Evolutionary conservation across 2,329 filamentous ascomycete species (phyloP), one percentile per base, ranked within the genome.

Genomic region (Botrytis paeoniae): DNA sequence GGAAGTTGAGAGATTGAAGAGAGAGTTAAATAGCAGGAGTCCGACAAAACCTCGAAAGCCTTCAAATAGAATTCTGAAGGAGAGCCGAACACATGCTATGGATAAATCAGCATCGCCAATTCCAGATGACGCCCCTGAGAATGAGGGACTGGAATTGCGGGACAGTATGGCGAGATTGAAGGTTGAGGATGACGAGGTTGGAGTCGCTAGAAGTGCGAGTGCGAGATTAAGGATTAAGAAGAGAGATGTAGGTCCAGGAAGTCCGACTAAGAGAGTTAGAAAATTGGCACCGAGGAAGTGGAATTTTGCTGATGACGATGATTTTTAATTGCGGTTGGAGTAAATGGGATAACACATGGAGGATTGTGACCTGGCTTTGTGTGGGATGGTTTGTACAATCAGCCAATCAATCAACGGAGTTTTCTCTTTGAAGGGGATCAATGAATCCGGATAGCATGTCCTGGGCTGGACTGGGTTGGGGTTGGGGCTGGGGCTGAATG

Each of bases 1-100:
- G 37, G 91, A 92, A 78, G 85, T 94, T 32, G 85, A 85, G 1
- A 84, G 89, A 4, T 81, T 95, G 37, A 90, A 90, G 79, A 87
- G 92, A 51, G 91, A 94, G 81, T 79, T 93, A 9, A 48, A 60
- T 16, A 84, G 84, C 0, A 86, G 89, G 71, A 93, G 79, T 72
- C 80, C 80, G 4, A 78, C 61, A 14, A 81, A 78, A 64, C 18
- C 41, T 41, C 65, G 65, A 39, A 57, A 68, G 10, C 65, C 65
- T 68, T 68, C 65, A 32, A 61, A 35, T 35, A 69, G 60, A 37
- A 57, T 69, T 7, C 41, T 69, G 22, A 69, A 59, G 39, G 70
- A 72, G 51, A 72, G 39, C 10, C 48, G 62, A 35, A 57, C 37
- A 43, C 66, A 57, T 37, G 65, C n/a, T 57, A 35, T 51, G 65